A percentile compares a stretch with the other conserved stretches of the same genome.
Evolutionary conservation across 306 rosid genomes (phyloP).

Genomic region (Hippophae tibetana): DNA sequence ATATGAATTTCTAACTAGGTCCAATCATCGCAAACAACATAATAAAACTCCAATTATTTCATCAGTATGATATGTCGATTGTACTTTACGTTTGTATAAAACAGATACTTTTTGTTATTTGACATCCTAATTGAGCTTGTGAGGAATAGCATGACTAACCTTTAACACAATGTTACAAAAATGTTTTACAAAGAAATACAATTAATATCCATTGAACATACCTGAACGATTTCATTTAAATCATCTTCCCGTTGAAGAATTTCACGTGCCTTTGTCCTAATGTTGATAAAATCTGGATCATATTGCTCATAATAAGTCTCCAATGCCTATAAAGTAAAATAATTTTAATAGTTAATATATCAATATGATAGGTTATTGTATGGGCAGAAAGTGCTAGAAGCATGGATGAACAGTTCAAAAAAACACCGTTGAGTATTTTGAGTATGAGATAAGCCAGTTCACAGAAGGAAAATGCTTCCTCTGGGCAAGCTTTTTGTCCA

Average conservation of each 20-base stretch:
- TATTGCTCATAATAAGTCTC: conserved; percentile 90
- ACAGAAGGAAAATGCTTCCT: conserved; percentile 99
- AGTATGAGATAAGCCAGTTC: conserved; percentile 98
- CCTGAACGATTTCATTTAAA: conserved; percentile 97
- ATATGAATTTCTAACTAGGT: background rate
- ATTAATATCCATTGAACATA: conserved; percentile 16
- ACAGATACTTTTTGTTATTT: background rate
- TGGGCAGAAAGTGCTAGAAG: conserved; percentile 3
- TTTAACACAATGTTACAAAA: too few species aligned
- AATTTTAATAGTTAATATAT: background rate
- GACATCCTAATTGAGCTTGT: background rate
- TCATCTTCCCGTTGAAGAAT: conserved; percentile 97
- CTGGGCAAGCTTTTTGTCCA: conserved; percentile 99
- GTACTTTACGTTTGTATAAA: background rate
- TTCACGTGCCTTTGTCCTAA: conserved; percentile 98
- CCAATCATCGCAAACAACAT: background rate
- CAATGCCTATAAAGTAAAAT: conserved; percentile 57
- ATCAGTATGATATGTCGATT: background rate
- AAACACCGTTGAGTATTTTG: conserved; percentile 83
- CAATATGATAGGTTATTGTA: background rate
- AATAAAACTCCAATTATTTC: background rate
- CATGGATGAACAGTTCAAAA: conserved; percentile 9
- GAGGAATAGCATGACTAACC: too few species aligned
- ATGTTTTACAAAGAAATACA: background rate
- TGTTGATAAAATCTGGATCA: conserved; percentile 92